Evolutionary conservation across 192 early-diverging fungal genomes (phyloP), one percentile per base, ranked within the genome.

Genomic region (Backusella parvicylindrica): DNA sequence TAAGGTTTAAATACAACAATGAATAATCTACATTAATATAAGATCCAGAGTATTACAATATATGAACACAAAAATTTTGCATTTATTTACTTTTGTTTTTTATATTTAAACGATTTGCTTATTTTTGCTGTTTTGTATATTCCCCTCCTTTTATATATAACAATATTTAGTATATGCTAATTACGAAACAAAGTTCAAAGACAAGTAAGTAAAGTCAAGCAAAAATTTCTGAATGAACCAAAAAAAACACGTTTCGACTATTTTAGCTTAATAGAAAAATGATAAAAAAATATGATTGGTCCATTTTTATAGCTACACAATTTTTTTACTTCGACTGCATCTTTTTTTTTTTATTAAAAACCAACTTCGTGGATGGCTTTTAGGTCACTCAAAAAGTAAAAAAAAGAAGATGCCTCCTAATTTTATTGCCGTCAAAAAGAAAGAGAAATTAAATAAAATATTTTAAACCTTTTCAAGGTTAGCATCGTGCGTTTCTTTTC

Each of bases 211-310:
- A 56, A 56, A 23, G 8, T 26, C 21, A 56, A 9, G 43, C n/a
- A 56, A 56, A 56, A 56, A 26, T 56, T 56, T 56, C n/a, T 56
- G 50, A 56, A 56, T 56, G 50, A 56, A 56, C 50, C 23, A 56
- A 56, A 26, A 56, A 56, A 26, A 47, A 47, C 50, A 56, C 50
- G 50, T 56, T 56, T 56, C 50, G 23, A 26, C 50, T 56, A 26
- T 56, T 56, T 56, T 56, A 56, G 50, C 50, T 6, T 56, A 56
- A 56, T 23, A 2, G 23, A 23, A 56, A 56, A 26, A 56, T 12
- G 3, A 2, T 26, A 7, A 8, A 26, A 21, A 1, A 26, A 21
- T 26, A 56, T 56, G 23, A 56, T 56, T 56, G 50, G 50, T 56
- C 23, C 50, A 56, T 26, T 12, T 56, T 26, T 23, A 26, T 26